phyloP scores from a whole-genome alignment of 2,329 filamentous ascomycete species.

The Colletotrichum limetticola region DNA sequence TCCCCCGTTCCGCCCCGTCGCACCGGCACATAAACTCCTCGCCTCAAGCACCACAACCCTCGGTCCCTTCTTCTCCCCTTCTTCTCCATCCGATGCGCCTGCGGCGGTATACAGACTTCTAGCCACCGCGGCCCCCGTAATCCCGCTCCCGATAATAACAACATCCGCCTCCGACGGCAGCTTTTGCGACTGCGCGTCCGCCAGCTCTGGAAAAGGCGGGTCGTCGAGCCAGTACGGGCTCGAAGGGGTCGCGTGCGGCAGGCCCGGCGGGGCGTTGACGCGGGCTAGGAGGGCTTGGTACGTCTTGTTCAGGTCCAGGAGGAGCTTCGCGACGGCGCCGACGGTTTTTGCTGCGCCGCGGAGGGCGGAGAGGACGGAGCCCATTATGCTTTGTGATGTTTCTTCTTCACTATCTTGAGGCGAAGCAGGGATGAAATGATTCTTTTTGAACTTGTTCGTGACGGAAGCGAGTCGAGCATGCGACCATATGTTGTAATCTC shows the following conservation, averaged over 20 bases:
- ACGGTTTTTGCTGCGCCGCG: constrained; percentile 38
- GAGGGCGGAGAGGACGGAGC: constrained; percentile 44
- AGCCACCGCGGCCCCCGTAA: constrained; percentile 57
- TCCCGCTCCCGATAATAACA: constrained; percentile 65
- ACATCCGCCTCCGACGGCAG: constrained; percentile 56
- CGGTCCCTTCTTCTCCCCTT: neutral
- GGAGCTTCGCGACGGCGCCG: constrained; percentile 38
- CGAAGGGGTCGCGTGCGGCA: constrained; percentile 54
- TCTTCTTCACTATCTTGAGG: too few species aligned
- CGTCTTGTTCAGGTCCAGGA: constrained; percentile 42
- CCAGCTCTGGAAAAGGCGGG: constrained; percentile 54
- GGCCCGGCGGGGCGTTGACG: constrained; percentile 47
- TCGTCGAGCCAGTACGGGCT: constrained; percentile 58
- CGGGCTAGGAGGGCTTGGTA: constrained; percentile 44
- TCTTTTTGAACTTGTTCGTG: neutral
- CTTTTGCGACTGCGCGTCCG: constrained; percentile 43
- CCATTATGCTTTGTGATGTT: constrained; percentile 41
- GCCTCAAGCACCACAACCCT: constrained; percentile 62
- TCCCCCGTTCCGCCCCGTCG: constrained; percentile 64
- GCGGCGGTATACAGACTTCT: constrained; percentile 35
- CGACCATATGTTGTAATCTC: neutral
- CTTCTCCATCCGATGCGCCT: neutral
- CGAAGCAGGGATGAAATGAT: too few species aligned
- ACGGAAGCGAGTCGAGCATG: neutral
- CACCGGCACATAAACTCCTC: constrained; percentile 59